Conservation (phyloP, 495 filamentous ascomycete species). For the Neurospora sp. region DNA sequence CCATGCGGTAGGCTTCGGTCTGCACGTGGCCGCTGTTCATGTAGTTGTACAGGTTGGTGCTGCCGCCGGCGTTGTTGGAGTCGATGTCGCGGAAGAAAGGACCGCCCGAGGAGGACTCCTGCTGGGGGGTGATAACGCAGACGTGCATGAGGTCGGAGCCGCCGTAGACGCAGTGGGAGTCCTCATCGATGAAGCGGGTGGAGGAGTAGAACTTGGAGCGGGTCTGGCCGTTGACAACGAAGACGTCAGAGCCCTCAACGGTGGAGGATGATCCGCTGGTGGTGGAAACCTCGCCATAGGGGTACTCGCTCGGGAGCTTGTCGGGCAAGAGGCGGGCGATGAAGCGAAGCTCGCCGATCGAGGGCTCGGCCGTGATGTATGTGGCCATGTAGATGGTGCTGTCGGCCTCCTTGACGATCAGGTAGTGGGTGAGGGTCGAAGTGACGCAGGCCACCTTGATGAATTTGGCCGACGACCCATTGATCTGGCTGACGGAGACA, state of each 20-base stretch:
- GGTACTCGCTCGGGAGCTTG: conserved; percentile 45
- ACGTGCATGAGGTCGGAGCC: conserved; percentile 33
- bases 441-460: conserved; percentile 54
- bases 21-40: conserved; percentile 58
- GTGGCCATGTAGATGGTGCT: conserved; percentile 54
- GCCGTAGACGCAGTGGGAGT: conserved; percentile 48
- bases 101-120: conserved; percentile 44
- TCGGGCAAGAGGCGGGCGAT: conserved; percentile 51
- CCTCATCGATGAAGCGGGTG: conserved; percentile 56
- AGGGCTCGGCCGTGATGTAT: conserved; percentile 49
- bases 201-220: conserved; percentile 62
- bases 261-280: conserved; percentile 37
- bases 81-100: conserved; percentile 60
- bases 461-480: conserved; percentile 27
- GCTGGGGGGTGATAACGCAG: conserved; percentile 43
- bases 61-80: conserved; percentile 47
- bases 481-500: conserved; percentile 40
- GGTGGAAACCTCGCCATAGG: conserved; percentile 39
- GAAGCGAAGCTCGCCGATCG: conserved; percentile 52
- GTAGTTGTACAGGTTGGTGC: conserved; percentile 56
- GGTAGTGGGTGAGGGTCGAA: conserved; percentile 51
- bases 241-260: conserved; percentile 56
- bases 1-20: conserved; percentile 51
- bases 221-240: conserved; percentile 48
- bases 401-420: conserved; percentile 48